Evolutionary conservation across 306 rosid species (phyloP).

Genomic region (Sicyos edulis): DNA sequence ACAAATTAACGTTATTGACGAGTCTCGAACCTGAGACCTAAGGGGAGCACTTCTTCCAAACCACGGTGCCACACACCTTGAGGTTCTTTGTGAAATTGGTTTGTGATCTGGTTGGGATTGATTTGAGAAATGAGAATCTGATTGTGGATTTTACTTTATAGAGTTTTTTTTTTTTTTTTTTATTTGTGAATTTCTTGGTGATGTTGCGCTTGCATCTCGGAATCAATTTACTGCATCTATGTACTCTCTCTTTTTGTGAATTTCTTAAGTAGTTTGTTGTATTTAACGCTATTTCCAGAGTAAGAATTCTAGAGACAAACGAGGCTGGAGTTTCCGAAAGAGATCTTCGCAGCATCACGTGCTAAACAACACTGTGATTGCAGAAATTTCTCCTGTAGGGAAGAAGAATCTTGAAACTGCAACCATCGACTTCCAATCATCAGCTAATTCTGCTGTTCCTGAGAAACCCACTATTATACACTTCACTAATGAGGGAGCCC

Average conservation of each 20-base stretch:
- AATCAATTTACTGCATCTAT: slow-evolving; percentile 1
- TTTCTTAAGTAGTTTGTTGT: slow-evolving; percentile 1
- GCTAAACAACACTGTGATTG: slow-evolving; percentile 71
- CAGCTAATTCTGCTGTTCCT: slow-evolving; percentile 36
- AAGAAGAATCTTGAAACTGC: slow-evolving; percentile 62
- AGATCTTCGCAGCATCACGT: slow-evolving; percentile 78
- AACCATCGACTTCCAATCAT: slow-evolving; percentile 34
- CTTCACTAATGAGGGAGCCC: slow-evolving; percentile 47
- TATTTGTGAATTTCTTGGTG: slow-evolving; percentile 7
- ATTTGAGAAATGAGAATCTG: slow-evolving; percentile 1
- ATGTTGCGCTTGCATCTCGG: slow-evolving; percentile 7
- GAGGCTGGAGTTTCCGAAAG: slow-evolving; percentile 95
- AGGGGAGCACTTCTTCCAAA: too few species aligned
- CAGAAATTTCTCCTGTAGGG: slow-evolving; percentile 48
- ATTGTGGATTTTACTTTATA: slow-evolving; percentile 2
- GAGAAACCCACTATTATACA: slow-evolving; percentile 51
- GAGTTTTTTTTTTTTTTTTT: too few species aligned
- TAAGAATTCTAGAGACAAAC: slow-evolving; percentile 67
- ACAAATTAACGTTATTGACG: too few species aligned
- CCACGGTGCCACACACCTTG: too few species aligned
- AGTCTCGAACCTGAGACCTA: too few species aligned
- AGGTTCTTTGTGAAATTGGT: neutral
- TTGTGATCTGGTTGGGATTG: slow-evolving; percentile 12
- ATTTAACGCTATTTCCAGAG: slow-evolving; percentile 32
- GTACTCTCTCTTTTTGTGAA: neutral